Evolutionary conservation across 2,329 filamentous ascomycete species (phyloP).

Genomic region (Calonectria pseudoreteaudii): DNA sequence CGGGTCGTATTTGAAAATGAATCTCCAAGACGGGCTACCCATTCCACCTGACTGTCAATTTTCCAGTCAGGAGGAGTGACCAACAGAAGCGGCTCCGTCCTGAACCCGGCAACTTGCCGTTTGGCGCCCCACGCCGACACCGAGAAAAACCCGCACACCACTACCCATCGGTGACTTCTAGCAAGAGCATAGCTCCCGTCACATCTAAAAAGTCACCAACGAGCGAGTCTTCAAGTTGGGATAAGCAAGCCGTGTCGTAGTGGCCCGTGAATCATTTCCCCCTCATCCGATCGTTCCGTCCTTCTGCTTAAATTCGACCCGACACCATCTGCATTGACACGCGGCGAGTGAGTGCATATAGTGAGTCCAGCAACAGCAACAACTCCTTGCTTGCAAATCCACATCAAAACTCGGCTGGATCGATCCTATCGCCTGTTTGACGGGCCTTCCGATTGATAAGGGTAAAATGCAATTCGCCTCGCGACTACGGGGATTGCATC

Average conservation of each 20-base stretch:
- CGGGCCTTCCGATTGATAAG: not conserved
- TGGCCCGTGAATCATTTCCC: not conserved
- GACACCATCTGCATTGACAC: not conserved
- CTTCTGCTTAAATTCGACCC: not conserved
- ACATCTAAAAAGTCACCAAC: not conserved
- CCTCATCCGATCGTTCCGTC: not conserved
- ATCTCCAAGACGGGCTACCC: not conserved
- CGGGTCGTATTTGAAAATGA: not conserved
- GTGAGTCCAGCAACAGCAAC: not conserved
- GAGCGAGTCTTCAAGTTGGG: not conserved
- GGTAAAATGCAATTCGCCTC: slow-evolving; percentile 31
- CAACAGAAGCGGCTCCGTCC: not conserved
- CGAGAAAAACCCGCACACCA: slow-evolving; percentile 18
- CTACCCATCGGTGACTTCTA: not conserved
- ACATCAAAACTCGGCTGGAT: not conserved
- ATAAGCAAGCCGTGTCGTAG: not conserved
- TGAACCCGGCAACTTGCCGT: not conserved
- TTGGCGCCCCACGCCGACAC: slow-evolving; percentile 11
- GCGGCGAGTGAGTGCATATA: not conserved
- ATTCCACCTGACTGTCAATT: not conserved
- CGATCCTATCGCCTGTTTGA: not conserved
- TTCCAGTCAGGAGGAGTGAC: not conserved
- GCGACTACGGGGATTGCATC: slow-evolving; percentile 21
- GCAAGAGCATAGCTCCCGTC: not conserved
- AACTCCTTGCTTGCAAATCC: not conserved